Evolutionary conservation across 2,329 filamentous ascomycete species (phyloP).

Genomic region (Sporothrix brunneoviolacea): DNA sequence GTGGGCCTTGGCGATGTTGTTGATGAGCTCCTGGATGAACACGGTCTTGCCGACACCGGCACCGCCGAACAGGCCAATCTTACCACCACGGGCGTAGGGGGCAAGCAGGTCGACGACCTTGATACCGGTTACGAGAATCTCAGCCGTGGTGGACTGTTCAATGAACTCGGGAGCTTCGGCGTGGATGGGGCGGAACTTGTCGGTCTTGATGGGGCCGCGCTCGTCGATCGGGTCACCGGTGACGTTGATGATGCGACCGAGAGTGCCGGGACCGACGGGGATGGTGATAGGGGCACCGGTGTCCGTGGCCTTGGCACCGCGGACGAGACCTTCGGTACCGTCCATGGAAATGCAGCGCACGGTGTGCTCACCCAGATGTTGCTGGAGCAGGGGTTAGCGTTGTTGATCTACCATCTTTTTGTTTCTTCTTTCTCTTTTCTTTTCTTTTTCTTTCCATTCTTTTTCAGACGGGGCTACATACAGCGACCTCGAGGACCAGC

Average conservation of each 20-base stretch:
- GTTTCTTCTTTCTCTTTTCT: too few species aligned
- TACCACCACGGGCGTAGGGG: constrained; percentile 99
- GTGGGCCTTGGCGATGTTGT: constrained; percentile 99
- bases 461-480: too few species aligned
- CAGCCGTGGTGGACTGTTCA: constrained; percentile 92
- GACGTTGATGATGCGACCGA: constrained; percentile 99
- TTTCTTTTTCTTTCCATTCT: too few species aligned
- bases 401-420: neutral
- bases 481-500: constrained; percentile 92
- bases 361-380: constrained; percentile 99
- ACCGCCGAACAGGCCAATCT: constrained; percentile 99
- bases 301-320: constrained; percentile 77
- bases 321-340: constrained; percentile 99
- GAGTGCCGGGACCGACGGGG: constrained; percentile 85
- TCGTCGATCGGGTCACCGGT: constrained; percentile 99
- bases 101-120: constrained; percentile 99
- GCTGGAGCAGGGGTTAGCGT: constrained; percentile 44
- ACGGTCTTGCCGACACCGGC: constrained; percentile 99
- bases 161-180: constrained; percentile 85
- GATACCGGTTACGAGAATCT: constrained; percentile 98
- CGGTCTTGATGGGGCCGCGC: constrained; percentile 93
- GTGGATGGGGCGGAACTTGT: constrained; percentile 86
- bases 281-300: constrained; percentile 95
- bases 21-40: constrained; percentile 99
- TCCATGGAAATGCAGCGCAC: constrained; percentile 99